Percentiles rank a stretch among this genome's conserved stretches.
These are phyloP conservation scores for Metarhizium guizhouense DNA, from an alignment of 2,329 filamentous ascomycete species.

Conservation along the genomic window DNA sequence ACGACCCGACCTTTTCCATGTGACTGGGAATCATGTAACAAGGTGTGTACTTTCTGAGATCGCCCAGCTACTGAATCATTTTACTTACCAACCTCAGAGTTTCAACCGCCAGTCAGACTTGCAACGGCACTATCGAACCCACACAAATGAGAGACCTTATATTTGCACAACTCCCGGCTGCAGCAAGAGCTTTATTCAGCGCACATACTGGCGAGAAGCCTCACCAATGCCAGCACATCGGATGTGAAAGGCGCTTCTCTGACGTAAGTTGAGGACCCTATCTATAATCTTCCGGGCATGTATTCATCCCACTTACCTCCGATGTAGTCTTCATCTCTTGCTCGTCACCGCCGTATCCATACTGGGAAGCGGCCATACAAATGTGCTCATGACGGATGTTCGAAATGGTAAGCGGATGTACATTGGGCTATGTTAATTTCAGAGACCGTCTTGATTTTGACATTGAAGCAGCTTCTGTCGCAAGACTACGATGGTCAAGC, in stretches of 20 bases:
- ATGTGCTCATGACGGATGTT: conserved; percentile 51
- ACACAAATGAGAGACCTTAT: conserved; percentile 63
- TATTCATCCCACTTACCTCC: conserved; percentile 5
- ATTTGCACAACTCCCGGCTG: conserved; percentile 51
- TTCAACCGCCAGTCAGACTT: conserved; percentile 67
- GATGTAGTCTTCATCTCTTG: conserved; percentile 54
- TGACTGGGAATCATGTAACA: conserved; percentile 53
- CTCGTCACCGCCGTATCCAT: conserved; percentile 56
- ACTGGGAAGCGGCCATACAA: conserved; percentile 59
- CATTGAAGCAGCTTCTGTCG: conserved; percentile 50
- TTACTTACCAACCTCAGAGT: conserved; percentile 36
- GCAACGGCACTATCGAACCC: conserved; percentile 61
- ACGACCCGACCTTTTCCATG: conserved; percentile 54
- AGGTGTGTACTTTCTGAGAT: conserved; percentile 34
- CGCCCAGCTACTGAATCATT: not conserved
- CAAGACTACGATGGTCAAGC: conserved; percentile 64
- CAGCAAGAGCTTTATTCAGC: conserved; percentile 63
- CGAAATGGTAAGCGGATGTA: conserved; percentile 41
- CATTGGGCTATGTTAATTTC: too few species aligned
- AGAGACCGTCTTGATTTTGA: not conserved
- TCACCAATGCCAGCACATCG: conserved; percentile 55
- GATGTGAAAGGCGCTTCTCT: conserved; percentile 61
- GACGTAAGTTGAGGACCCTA: conserved; percentile 41
- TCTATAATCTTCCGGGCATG: not conserved
- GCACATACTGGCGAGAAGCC: conserved; percentile 64